A percentile compares a stretch with the other conserved stretches of the same genome.
phyloP scores from a whole-genome alignment of 2,329 filamentous ascomycete genomes.

The Metarhizium humberi region DNA sequence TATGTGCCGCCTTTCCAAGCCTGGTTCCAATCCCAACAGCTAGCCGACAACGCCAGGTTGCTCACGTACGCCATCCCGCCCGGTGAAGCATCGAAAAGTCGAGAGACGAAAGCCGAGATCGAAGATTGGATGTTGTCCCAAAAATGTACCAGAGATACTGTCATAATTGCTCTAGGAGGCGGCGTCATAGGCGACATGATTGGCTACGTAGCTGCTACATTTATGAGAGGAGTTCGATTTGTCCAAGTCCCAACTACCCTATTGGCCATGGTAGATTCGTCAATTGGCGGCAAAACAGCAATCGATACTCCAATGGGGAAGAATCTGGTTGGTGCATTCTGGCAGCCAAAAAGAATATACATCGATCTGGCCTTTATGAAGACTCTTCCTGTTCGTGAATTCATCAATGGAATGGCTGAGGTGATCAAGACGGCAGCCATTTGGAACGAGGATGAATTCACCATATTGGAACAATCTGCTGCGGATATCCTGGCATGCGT shows the following conservation, averaged over 20 bases:
- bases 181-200: constrained; percentile 98
- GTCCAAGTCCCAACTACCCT: constrained; percentile 95
- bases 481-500: constrained; percentile 53
- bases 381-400: constrained; percentile 80
- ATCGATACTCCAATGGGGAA: constrained; percentile 95
- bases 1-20: constrained; percentile 71
- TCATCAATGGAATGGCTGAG: constrained; percentile 98
- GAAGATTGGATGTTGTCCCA: constrained; percentile 95
- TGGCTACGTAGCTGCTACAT: constrained; percentile 93
- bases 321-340: constrained; percentile 92
- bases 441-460: constrained; percentile 83
- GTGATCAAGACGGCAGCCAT: constrained; percentile 97
- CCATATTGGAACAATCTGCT: constrained; percentile 73
- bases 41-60: constrained; percentile 46
- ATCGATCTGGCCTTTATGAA: constrained; percentile 89
- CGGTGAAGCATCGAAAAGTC: constrained; percentile 86
- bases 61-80: constrained; percentile 82
- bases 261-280: constrained; percentile 95
- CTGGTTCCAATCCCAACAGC: constrained; percentile 21
- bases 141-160: constrained; percentile 88
- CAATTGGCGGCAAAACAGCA: constrained; percentile 95
- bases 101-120: constrained; percentile 87
- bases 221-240: constrained; percentile 95
- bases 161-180: constrained; percentile 88
- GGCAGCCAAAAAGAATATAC: constrained; percentile 91